Conservation (phyloP, 768 basidiomycete species). For the Mycena belliarum region DNA sequence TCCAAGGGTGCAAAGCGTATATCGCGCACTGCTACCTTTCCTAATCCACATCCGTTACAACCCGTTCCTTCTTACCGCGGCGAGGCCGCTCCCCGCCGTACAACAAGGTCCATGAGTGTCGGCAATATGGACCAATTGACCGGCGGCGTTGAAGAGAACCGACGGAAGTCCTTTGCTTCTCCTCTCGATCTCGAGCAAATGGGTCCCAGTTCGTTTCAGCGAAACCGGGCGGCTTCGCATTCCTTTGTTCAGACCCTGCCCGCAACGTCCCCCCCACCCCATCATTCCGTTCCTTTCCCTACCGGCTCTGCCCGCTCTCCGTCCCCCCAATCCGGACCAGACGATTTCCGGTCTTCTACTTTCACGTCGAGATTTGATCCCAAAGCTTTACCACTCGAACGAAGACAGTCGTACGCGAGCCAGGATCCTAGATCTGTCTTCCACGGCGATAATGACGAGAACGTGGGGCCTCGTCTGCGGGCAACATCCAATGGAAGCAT, state of each 20-base stretch:
- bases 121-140: conserved; percentile 54
- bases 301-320: conserved; percentile 51
- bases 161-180: conserved; percentile 60
- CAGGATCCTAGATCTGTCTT: conserved; percentile 46
- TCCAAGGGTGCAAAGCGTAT: conserved; percentile 44
- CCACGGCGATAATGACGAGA: conserved; percentile 39
- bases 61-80: conserved; percentile 46
- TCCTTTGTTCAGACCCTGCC: conserved; percentile 45
- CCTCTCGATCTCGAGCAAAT: conserved; percentile 55
- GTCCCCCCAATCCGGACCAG: conserved; percentile 45
- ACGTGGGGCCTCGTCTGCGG: conserved; percentile 33
- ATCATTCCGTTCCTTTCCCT: conserved; percentile 63
- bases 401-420: conserved; percentile 53
- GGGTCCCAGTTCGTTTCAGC: conserved; percentile 44
- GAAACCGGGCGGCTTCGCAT: conserved; percentile 54
- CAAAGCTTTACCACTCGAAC: conserved; percentile 35
- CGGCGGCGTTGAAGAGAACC: conserved; percentile 29
- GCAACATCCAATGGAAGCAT: conserved; percentile 47
- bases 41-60: conserved; percentile 33
- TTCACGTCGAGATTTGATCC: conserved; percentile 24
- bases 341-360: conserved; percentile 26
- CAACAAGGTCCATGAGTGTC: conserved; percentile 65
- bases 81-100: conserved; percentile 38
- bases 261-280: conserved; percentile 30
- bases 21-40: conserved; percentile 36